A percentile compares a stretch with the other conserved stretches of the same genome.
phyloP scores from a whole-genome alignment of 306 rosid species.

The Cicer judaicum region DNA sequence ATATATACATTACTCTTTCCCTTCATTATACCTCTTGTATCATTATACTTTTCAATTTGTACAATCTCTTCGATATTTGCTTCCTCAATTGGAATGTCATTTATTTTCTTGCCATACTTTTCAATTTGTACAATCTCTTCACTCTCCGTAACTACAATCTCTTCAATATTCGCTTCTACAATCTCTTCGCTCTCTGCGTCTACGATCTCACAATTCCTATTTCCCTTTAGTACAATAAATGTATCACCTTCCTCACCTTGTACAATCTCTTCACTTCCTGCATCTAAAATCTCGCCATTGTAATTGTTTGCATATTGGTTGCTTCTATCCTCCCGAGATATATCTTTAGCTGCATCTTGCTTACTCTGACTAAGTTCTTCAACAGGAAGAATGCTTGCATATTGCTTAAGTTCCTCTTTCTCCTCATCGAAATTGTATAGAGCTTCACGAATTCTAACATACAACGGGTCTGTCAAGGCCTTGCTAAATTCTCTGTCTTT shows the following conservation, averaged over 20 bases:
- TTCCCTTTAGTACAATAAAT: conserved; percentile 36
- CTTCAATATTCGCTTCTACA: conserved; percentile 56
- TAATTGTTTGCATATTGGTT: conserved; percentile 40
- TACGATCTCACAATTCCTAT: conserved; percentile 61
- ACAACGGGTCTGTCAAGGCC: conserved; percentile 67
- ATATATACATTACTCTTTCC: conserved; percentile 49
- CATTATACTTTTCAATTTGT: conserved; percentile 46
- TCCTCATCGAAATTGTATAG: conserved; percentile 41
- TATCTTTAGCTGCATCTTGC: conserved; percentile 42
- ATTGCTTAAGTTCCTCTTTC: conserved; percentile 42
- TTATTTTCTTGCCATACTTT: conserved; percentile 39
- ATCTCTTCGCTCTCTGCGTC: conserved; percentile 62
- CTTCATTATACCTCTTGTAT: conserved; percentile 37
- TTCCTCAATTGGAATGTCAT: conserved; percentile 40
- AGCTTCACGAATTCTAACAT: conserved; percentile 63
- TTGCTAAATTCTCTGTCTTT: conserved; percentile 61
- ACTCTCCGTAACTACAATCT: conserved; percentile 53
- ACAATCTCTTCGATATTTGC: conserved; percentile 58
- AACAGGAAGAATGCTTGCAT: conserved; percentile 38
- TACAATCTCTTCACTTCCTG: conserved; percentile 54
- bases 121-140: conserved; percentile 58
- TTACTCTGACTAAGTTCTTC: conserved; percentile 42
- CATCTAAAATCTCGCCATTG: conserved; percentile 27
- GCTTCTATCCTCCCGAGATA: conserved; percentile 40
- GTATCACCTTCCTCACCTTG: conserved; percentile 44